phyloP scores from a whole-genome alignment of 441 rosid genomes.

The Manihot esculenta region DNA sequence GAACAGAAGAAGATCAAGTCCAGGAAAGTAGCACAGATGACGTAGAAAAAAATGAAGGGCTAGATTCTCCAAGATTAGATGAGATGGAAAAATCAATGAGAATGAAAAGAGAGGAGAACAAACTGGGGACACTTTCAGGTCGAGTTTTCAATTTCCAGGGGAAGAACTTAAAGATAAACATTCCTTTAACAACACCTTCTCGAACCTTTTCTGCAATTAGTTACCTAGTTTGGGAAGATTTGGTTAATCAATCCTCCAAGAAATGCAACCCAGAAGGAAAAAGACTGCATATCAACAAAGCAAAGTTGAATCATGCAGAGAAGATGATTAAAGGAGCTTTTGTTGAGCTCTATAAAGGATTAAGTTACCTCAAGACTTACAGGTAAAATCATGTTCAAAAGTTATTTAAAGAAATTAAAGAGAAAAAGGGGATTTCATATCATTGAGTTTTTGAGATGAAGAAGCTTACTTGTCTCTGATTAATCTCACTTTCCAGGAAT shows the following conservation, averaged over 20 bases:
- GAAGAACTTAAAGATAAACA: conserved; percentile 73
- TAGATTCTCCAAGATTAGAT: conserved; percentile 49
- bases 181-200: conserved; percentile 82
- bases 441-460: not conserved
- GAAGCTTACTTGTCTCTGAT: conserved; percentile 8
- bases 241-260: conserved; percentile 61
- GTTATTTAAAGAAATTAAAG: too few species aligned
- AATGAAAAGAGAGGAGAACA: conserved; percentile 50
- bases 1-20: conserved; percentile 59
- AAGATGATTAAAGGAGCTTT: conserved; percentile 92
- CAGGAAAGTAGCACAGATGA: conserved; percentile 47
- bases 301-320: conserved; percentile 78
- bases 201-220: conserved; percentile 81
- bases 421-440: too few species aligned
- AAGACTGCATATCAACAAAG: conserved; percentile 64
- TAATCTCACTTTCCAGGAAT: conserved; percentile 51
- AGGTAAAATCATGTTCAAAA: conserved; percentile 34
- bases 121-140: conserved; percentile 46
- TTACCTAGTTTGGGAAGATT: conserved; percentile 70
- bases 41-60: conserved; percentile 34
- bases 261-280: conserved; percentile 55
- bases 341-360: conserved; percentile 81
- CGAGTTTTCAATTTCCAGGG: conserved; percentile 64
- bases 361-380: conserved; percentile 86
- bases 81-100: conserved; percentile 43